Evolutionary conservation across 2,329 filamentous ascomycete species (phyloP).

Genomic region (Ophiostoma australiae): DNA sequence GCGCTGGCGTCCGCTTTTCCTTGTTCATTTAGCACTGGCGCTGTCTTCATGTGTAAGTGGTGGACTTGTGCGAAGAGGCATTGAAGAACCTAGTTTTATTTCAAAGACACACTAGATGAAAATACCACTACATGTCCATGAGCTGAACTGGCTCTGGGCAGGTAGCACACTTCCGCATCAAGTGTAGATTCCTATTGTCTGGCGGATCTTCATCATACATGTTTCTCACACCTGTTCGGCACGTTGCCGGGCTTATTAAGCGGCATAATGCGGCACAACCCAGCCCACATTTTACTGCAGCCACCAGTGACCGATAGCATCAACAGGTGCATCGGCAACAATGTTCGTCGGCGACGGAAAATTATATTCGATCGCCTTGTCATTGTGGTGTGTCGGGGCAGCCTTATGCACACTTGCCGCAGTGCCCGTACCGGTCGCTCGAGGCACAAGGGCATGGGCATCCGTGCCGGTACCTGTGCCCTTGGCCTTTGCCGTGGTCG

Average conservation of each 20-base stretch:
- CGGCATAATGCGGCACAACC: conserved; percentile 28
- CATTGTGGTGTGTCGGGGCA: neutral
- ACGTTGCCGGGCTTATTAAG: too few relatives aligned
- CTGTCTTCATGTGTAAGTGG: neutral
- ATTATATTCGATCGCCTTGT: neutral
- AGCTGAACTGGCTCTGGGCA: neutral
- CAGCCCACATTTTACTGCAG: neutral
- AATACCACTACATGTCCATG: neutral
- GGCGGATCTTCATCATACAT: neutral
- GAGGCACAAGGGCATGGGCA: neutral
- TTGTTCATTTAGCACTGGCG: conserved; percentile 5
- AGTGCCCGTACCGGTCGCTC: neutral
- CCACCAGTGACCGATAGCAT: neutral
- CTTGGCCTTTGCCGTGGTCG: neutral
- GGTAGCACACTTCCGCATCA: neutral
- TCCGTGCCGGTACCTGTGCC: neutral
- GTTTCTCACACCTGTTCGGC: neutral
- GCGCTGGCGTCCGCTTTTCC: conserved; percentile 2
- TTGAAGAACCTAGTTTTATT: conserved; percentile 27
- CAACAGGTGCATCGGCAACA: neutral
- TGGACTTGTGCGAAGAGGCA: conserved; percentile 27
- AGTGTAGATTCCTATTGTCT: neutral
- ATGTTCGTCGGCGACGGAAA: neutral
- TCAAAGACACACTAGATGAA: neutral
- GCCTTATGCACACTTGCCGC: neutral